Evolutionary conservation across 2,329 filamentous ascomycete species (phyloP), one percentile per base, ranked within the genome.

Genomic region (Calonectria montana): DNA sequence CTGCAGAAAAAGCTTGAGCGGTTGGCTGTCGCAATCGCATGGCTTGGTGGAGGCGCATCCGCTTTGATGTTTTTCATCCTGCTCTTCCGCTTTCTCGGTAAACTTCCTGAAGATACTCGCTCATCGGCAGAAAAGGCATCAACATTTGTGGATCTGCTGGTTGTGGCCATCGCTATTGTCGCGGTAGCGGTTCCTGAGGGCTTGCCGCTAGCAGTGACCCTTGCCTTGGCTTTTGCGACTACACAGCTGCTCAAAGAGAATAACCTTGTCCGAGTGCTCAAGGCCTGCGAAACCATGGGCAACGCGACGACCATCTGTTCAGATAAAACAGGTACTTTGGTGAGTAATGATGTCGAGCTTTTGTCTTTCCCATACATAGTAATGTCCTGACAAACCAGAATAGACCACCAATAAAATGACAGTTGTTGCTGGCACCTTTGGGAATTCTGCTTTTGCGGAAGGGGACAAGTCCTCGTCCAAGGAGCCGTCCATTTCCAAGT

Each of bases 241-340:
- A 92, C 89, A 21, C 86, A 90, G 47, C 91, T 93, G 87, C 82
- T 92, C 18, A 91, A 91, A 78, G 91, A 93, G 81, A 92, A 92
- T 83, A 93, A 93, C 71, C 82, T 93, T 43, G 91, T 93, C 9
- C 89, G 91, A 70, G 85, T 92, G 53, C 86, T 93, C 9, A 87
- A 90, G 67, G 91, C 91, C 72, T 93, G 91, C 80, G 91, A 93
- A 80, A 92, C 91, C 6, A 93, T 93, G 91, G 91, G 91, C 3
- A 93, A 93, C 75, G 90, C 90, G 1, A 92, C 90, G 1, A 92
- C 92, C 0, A 92, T 96, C 57, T 96, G 94, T 82, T 95, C 93
- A 2, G 94, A 94, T 65, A 82, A 82, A 71, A 82, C 81, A 0
- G 81, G 81, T 4, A 82, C 80, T 15, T 64, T 82, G 37, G 65